These are phyloP conservation scores for Rhizophagus clarus DNA, from an alignment of 192 early-diverging fungal genomes.

Conservation along the genomic window DNA sequence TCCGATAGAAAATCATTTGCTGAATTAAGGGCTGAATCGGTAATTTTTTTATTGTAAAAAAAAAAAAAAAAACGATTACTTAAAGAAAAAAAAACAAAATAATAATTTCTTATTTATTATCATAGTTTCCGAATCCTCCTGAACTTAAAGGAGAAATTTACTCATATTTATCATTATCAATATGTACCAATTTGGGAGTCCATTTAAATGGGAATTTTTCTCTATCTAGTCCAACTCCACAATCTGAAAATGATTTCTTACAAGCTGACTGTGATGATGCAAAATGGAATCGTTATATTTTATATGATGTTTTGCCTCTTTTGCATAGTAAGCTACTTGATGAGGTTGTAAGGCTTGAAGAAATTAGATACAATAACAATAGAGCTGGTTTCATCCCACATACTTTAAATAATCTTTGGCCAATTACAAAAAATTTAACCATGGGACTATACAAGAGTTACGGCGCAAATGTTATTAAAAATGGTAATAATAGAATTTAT, in stretches of 20 bases:
- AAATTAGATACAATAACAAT: background rate
- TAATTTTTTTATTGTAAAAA: background rate
- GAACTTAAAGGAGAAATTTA: background rate
- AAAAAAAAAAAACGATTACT: too few relatives aligned
- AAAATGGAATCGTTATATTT: background rate
- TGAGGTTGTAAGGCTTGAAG: background rate
- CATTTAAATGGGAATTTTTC: background rate
- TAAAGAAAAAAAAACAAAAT: too few relatives aligned
- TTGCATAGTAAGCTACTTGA: background rate
- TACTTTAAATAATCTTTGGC: background rate
- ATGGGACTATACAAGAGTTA: background rate
- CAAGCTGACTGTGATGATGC: background rate
- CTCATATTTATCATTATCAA: background rate
- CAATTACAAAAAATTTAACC: background rate
- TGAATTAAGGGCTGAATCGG: background rate
- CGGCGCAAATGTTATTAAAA: background rate
- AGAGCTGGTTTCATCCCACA: background rate
- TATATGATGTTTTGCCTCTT: background rate
- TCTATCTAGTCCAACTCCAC: background rate
- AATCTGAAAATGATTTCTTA: background rate
- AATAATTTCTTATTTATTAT: too few relatives aligned
- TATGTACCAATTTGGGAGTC: background rate
- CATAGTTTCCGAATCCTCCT: background rate
- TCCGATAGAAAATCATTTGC: background rate
- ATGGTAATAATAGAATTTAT: too few relatives aligned